Evolutionary conservation across 2,329 filamentous ascomycete species (phyloP), one percentile per base, ranked within the genome.

Genomic region (Penicillium hordei): DNA sequence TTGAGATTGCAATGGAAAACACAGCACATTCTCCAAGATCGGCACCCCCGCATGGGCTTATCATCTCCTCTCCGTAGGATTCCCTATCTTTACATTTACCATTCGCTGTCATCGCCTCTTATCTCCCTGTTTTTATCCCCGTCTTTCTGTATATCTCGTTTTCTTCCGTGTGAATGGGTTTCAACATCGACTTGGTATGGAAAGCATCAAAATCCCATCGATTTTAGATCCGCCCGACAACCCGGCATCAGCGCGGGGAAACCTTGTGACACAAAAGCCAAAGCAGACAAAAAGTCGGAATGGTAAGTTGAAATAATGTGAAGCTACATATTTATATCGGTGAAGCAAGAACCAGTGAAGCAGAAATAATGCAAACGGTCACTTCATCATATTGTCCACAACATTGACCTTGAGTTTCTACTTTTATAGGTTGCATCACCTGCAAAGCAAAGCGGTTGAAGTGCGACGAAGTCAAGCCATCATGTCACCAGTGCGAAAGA

Each of bases 281-380:
- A 90, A 89, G 70, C 87, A 89, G 75, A 88, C 86, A 59, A 90
- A 90, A 74, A 89, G 87, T 76, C 85, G 88, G 65, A 89, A 90
- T 78, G 88, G 87, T 89, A 84, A 21, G 53, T 52, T 23, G 4
- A 2, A 23, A 10, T 21, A 33, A 5, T 27, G 7, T 36, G 45
- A 36, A 17, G 4, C 5, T 25, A 17, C 15, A n/a, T 9, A 17
- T 27, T 23, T 36, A 4, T 19, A 33, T 34, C 5, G 6, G 15
- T 9, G 15, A 43, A n/a, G 15, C 8, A n/a, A 34, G 29, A n/a
- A 23, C 12, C 5, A n/a, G 15, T 10, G 17, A 44, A n/a, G 9
- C 9, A 25, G 17, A 13, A 34, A 34, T 12, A 43, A 34, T 5
- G 3, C 8, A 51, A 25, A 34, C 0, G 19, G 15, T 5, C 9